phyloP scores from a whole-genome alignment of 768 basidiomycete species.

The Kwoniella botswanensis region DNA sequence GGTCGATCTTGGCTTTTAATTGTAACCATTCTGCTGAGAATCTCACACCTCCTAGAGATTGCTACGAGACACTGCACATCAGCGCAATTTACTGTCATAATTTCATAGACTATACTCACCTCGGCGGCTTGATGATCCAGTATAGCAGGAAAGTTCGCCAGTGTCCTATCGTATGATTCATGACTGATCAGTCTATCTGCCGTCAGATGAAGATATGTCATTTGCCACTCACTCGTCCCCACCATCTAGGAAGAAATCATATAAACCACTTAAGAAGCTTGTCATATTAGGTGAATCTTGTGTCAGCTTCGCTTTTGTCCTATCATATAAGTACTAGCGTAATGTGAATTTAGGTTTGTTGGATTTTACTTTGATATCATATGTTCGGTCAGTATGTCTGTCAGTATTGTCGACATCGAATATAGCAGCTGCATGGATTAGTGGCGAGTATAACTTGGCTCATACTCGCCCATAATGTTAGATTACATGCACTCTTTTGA shows the following conservation, averaged over 20 bases:
- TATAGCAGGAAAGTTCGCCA: slow-evolving; percentile 34
- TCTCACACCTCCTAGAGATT: slow-evolving; percentile 32
- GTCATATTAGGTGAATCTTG: slow-evolving; percentile 12
- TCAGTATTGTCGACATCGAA: neutral
- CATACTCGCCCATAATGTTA: neutral
- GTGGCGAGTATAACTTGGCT: too few species aligned
- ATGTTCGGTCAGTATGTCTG: too few species aligned
- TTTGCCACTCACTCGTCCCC: slow-evolving; percentile 34
- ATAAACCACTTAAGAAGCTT: slow-evolving; percentile 19
- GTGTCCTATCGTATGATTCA: neutral
- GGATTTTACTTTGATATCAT: too few species aligned
- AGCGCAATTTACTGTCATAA: too few species aligned
- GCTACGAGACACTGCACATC: neutral
- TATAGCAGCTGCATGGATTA: neutral
- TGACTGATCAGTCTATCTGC: neutral
- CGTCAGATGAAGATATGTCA: neutral
- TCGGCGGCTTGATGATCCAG: slow-evolving; percentile 42
- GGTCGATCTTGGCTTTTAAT: slow-evolving; percentile 28
- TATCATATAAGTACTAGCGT: too few species aligned
- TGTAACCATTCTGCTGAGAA: slow-evolving; percentile 37
- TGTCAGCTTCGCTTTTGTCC: neutral
- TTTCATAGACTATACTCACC: slow-evolving; percentile 11
- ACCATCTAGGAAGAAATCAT: slow-evolving; percentile 24
- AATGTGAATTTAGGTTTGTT: too few species aligned
- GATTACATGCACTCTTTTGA: neutral